Base-by-base conservation (phyloP, 176 grass and related monocot genomes). In the Alopecurus myosuroides region DNA sequence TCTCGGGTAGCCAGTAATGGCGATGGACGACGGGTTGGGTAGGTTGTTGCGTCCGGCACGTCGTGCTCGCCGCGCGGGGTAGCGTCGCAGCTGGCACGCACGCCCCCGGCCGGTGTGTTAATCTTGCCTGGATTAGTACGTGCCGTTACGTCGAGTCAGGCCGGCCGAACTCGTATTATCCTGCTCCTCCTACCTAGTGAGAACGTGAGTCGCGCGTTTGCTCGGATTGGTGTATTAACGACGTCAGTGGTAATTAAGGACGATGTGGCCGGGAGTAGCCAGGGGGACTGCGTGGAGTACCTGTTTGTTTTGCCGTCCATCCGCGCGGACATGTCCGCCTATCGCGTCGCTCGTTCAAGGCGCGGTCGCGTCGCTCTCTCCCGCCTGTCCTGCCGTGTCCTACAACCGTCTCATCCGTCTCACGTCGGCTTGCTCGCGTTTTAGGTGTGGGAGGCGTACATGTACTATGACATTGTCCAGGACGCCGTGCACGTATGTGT, bases 361-460 rank as follows among this genome's bases (percentile, higher is more conserved):
- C 68, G 76, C 69, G n/a, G 79, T 89, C 82, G 61, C 56, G 79
- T 89, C 82, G 61, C 56, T 85, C 61, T 81, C 70, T 1, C 82
- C 77, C 48, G 82, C 82, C 69, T 67, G 79, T 71, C 46, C 76
- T 45, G 63, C 50, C 26, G 46, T n/a, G 26, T 5, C 35, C 49
- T 26, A 6, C 11, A 18, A 60, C 56, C 10, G 58, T 39, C 23
- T 25, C 20, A 33, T 23, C 41, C 25, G 67, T 71, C 35, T 10
- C 20, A 26, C 81, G 51, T 13, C 33, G 23, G 65, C 10, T 25
- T 48, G 48, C 9, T 64, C 39, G 76, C 22, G 81, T 60, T 74
- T 79, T 7, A 55, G 25, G 64, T 15, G 26, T 49, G 64, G 64
- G 37, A 58, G 56, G 28, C 14, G 37, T 18, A 20, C 11, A 15